Percentiles rank a stretch among this genome's conserved stretches.
These are phyloP conservation scores for Heritiera fomes DNA, from an alignment of 345 rosid genomes.

Conservation along the genomic window DNA sequence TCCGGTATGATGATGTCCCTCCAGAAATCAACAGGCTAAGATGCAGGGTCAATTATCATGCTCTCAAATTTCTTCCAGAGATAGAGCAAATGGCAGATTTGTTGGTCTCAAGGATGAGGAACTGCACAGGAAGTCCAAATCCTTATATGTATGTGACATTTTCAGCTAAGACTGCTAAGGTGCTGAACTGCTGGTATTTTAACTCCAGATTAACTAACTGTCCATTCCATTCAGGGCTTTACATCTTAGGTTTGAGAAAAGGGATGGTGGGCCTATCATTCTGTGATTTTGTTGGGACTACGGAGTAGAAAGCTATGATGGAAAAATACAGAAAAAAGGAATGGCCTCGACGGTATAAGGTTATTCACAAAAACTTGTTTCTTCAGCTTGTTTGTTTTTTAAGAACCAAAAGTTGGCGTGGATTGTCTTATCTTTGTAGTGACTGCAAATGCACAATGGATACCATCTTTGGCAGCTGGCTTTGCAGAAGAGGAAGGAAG, in stretches of 20 bases:
- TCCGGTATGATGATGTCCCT: conserved; percentile 97
- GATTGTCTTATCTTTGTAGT: conserved; percentile 23
- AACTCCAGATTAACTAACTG: conserved; percentile 14
- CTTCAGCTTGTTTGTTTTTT: conserved; percentile 16
- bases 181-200: conserved; percentile 16
- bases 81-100: conserved; percentile 92
- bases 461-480: conserved; percentile 97
- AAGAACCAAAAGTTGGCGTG: conserved; percentile 3
- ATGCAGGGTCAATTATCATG: conserved; percentile 99
- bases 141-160: conserved; percentile 75
- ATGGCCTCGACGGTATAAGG: conserved; percentile 99
- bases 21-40: conserved; percentile 95
- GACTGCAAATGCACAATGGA: conserved; percentile 69
- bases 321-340: conserved; percentile 94
- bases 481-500: conserved; percentile 96
- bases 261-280: conserved; percentile 99
- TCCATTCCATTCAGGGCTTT: conserved; percentile 75
- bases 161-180: conserved; percentile 17
- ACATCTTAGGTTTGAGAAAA: conserved; percentile 99
- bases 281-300: conserved; percentile 95
- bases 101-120: conserved; percentile 89
- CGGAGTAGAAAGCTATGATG: conserved; percentile 96
- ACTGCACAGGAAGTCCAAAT: conserved; percentile 82
- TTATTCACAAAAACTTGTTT: conserved; percentile 28
- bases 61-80: conserved; percentile 90